Conservation (phyloP, 139 green algal species). For the Diplosphaera chodatii region DNA sequence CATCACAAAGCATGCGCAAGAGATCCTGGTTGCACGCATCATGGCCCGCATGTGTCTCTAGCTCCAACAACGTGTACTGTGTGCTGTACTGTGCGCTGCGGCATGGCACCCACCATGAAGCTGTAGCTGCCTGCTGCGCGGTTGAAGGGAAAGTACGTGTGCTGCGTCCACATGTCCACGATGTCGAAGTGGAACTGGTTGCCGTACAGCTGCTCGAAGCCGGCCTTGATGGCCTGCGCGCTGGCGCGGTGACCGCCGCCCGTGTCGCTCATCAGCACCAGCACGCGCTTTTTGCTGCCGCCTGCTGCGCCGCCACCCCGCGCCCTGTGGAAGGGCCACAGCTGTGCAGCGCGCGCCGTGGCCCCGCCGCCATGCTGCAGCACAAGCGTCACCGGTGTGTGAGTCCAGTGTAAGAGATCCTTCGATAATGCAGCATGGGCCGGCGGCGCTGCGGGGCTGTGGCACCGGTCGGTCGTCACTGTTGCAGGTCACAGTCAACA, state of each 20-base stretch:
- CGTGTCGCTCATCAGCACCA: conserved; percentile 96
- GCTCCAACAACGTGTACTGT: too few relatives aligned
- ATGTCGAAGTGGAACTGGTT: conserved; percentile 73
- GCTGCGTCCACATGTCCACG: conserved; percentile 91
- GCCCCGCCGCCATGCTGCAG: neutral
- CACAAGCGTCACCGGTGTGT: too few relatives aligned
- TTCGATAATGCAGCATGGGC: neutral
- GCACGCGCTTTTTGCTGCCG: conserved; percentile 46
- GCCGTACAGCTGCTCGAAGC: conserved; percentile 82
- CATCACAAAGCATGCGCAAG: too few relatives aligned
- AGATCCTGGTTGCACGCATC: too few relatives aligned
- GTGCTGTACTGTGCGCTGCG: too few relatives aligned
- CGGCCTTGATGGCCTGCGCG: conserved; percentile 82
- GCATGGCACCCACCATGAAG: too few relatives aligned
- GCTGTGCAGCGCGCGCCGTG: neutral
- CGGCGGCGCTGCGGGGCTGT: too few relatives aligned
- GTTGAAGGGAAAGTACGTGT: conserved; percentile 87
- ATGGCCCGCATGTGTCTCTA: too few relatives aligned
- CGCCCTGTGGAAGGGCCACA: neutral
- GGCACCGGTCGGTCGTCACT: too few relatives aligned
- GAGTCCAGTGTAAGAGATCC: neutral
- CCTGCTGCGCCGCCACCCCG: too few relatives aligned
- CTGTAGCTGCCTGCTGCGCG: conserved; percentile 84
- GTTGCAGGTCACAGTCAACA: too few relatives aligned
- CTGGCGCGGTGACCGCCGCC: conserved; percentile 90